Base-by-base conservation (phyloP, 331 rosid species). In the Malus hybrid region DNA sequence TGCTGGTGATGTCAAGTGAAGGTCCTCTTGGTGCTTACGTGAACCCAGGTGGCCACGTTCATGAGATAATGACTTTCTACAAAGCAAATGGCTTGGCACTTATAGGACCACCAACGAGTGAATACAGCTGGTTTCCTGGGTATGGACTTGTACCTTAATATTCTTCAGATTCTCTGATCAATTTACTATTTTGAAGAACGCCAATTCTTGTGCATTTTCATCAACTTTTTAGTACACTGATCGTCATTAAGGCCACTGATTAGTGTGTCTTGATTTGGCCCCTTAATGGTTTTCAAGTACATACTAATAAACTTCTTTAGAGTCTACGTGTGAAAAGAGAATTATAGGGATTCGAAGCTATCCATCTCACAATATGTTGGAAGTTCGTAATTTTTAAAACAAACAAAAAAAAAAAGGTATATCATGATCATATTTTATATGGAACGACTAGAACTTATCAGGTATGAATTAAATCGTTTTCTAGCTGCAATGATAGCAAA, bases 101-200 rank as follows among this genome's bases (percentile, higher is more conserved):
- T n/a, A 4, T 60, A 62, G 97, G 98, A 56, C 82, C 65, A 52
- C 76, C 97, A 4, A 77, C 15, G 67, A 85, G 81, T 56, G 90
- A 89, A 76, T 89, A 86, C 84, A 93, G 97, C 80, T 93, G 98
- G 98, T 90, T 93, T 87, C 98, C 98, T 75, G 98, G 98, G 98
- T 93, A 86, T 73, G 93, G 32, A 20, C 64, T 48, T 33, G 29
- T 79, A 65, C 74, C 61, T 75, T 9, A 60, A 13, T 44, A 46
- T 70, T 22, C 69, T 68, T 66, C 31, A 10, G 55, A 24, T 44
- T 61, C n/a, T 44, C 68, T 39, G 69, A 54, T 11, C 31, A 76
- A 65, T 48, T 63, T 48, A 7, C 29, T 5, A 52, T 24, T 15
- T 55, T 19, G 19, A 69, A 57, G 28, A 52, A 10, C 10, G 12